These are phyloP conservation scores for Cercospora canescens DNA, from an alignment of 2,329 filamentous ascomycete genomes.

Conservation along the genomic window DNA sequence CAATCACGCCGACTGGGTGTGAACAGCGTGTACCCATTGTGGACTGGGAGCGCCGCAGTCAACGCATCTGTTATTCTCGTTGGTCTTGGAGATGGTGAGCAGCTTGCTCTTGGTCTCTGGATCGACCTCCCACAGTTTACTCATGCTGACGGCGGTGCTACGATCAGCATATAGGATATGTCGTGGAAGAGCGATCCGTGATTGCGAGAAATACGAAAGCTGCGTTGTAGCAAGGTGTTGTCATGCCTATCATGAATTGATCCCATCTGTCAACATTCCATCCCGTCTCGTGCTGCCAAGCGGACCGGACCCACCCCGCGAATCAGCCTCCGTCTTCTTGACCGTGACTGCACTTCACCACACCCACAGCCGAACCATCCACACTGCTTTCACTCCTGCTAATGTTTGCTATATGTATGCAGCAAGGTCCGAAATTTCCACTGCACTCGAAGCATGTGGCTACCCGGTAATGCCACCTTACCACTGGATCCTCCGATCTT, in stretches of 20 bases:
- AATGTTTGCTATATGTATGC: background rate
- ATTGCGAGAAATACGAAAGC: background rate
- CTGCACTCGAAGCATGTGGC: background rate
- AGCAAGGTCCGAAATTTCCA: background rate
- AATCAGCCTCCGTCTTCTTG: background rate
- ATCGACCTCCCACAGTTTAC: conserved; percentile 98
- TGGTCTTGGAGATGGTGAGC: conserved; percentile 84
- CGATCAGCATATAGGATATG: background rate
- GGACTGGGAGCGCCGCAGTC: conserved; percentile 94
- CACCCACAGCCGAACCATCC: background rate
- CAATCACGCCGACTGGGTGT: background rate
- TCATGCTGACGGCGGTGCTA: conserved; percentile 39
- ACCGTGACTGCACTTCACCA: background rate
- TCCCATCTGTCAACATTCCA: background rate
- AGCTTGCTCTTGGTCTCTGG: conserved; percentile 97
- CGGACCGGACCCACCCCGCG: background rate
- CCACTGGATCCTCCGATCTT: background rate
- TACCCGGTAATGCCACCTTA: background rate
- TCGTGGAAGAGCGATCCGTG: background rate
- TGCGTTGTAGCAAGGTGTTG: background rate
- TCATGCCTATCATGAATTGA: background rate
- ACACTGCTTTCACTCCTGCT: background rate
- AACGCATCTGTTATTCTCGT: conserved; percentile 86
- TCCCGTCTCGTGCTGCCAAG: conserved; percentile 1
- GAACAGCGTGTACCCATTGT: conserved; percentile 73